Conservation (phyloP, 306 rosid species). For the Lupinus albus region DNA sequence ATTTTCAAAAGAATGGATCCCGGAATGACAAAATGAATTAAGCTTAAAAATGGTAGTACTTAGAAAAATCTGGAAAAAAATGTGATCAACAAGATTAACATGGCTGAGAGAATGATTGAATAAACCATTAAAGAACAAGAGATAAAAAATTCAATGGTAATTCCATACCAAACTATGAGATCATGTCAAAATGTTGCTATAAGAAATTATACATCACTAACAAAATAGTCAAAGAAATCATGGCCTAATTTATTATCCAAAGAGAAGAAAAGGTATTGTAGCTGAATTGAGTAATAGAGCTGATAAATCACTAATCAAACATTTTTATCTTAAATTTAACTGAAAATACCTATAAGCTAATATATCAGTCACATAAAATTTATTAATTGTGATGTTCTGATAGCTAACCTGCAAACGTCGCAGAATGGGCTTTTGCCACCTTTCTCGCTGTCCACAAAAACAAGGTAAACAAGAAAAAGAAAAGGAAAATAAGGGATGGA, state of each 20-base stretch:
- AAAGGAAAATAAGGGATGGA: not conserved
- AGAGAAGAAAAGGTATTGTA: not conserved
- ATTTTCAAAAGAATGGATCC: slow-evolving; percentile 18
- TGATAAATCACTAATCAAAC: slow-evolving; percentile 12
- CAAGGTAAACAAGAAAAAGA: not conserved
- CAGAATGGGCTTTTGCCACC: slow-evolving; percentile 53
- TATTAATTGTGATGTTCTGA: slow-evolving; percentile 6
- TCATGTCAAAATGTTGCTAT: slow-evolving; percentile 7
- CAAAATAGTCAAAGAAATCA: slow-evolving; percentile 11
- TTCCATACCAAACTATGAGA: slow-evolving; percentile 11
- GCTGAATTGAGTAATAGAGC: slow-evolving; percentile 15
- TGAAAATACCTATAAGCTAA: not conserved
- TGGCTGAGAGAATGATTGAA: slow-evolving; percentile 1
- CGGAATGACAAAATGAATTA: slow-evolving; percentile 1
- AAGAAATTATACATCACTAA: slow-evolving; percentile 3
- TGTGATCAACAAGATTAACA: not conserved
- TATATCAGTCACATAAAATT: slow-evolving; percentile 10
- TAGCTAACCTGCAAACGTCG: slow-evolving; percentile 54
- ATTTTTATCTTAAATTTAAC: slow-evolving; percentile 8
- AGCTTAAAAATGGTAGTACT: not conserved
- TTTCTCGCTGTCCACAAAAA: slow-evolving; percentile 45
- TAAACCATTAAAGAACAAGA: slow-evolving; percentile 22
- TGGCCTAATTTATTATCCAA: not conserved
- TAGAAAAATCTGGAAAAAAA: not conserved
- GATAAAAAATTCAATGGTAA: slow-evolving; percentile 16